These are phyloP conservation scores for Pseudisothecium myosuroides DNA, from an alignment of 225 moss, liverwort and hornwort species.

Conservation along the genomic window DNA sequence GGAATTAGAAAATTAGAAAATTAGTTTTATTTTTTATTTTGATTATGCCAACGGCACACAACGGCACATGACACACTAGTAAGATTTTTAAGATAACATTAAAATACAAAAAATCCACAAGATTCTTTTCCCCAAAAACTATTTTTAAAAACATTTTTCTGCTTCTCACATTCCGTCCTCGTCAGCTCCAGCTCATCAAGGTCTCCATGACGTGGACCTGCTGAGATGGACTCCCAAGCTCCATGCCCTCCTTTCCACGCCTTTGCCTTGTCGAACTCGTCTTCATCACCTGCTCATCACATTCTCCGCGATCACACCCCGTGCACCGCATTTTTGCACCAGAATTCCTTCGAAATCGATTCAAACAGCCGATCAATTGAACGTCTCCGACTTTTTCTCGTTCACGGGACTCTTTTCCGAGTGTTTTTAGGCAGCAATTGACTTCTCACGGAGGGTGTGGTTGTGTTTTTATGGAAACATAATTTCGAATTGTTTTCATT, in stretches of 20 bases:
- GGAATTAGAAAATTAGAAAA: too few species aligned
- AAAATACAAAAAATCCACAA: not conserved
- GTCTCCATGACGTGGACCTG: not conserved
- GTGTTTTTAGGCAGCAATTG: not conserved
- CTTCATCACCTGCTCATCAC: not conserved
- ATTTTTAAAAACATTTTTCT: not conserved
- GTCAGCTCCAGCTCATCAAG: not conserved
- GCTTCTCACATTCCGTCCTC: not conserved
- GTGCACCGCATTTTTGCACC: not conserved
- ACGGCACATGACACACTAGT: too few species aligned
- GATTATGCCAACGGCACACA: too few species aligned
- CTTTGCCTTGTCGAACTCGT: not conserved
- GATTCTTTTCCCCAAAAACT: not conserved
- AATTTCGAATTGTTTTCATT: not conserved
- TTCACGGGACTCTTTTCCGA: not conserved
- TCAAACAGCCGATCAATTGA: not conserved
- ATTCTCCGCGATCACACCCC: not conserved
- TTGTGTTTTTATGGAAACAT: not conserved
- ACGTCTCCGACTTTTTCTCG: not conserved
- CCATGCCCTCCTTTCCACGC: not conserved
- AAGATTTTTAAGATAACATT: rapidly evolving
- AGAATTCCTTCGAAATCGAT: not conserved
- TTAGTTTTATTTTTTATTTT: too few species aligned
- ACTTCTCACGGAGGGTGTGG: not conserved
- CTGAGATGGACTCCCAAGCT: not conserved